Base-by-base conservation (phyloP, 2,329 filamentous ascomycete species). In the Tolypocladium capitatum region DNA sequence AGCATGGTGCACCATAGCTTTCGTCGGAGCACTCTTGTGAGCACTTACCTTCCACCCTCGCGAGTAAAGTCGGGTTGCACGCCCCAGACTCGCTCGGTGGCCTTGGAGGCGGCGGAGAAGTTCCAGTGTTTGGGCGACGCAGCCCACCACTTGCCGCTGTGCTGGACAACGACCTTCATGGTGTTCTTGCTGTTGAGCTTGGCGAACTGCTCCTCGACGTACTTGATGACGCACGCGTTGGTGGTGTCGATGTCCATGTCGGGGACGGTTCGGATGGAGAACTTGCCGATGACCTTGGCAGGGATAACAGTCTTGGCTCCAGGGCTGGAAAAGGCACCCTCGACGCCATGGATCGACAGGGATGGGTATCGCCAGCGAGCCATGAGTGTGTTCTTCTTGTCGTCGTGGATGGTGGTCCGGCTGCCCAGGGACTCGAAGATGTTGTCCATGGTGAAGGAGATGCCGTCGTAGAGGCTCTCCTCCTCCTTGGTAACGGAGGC, bases 301-400 rank as follows among this genome's bases (percentile, higher is more conserved):
- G 92, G 92, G 58, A 98, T 98, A 60, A 98, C 92, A 1, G 92
- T 98, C 79, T 98, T 98, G 49, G 90, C 92, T 43, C 92, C 92
- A 6, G 90, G 85, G 2, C 86, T 84, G 41, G 86, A 91, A 73
- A 94, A 98, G 46, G 89, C 92, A 50, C 92, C 92, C 70, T 98
- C 92, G 55, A 98, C 71, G 51, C 92, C 92, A 72, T 98, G 92
- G 38, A 98, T 74, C 24, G 90, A 96, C 48, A 98, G 77, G 13
- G 90, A 96, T 1, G 92, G 92, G 68, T 85, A 92, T 56, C 92
- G 80, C 92, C 94, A 98, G 60, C 92, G 84, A 46, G 83, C 88
- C 90, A 97, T 97, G 50, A 98, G 80, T 2, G 90, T 95, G 46
- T 76, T 71, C 70, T 96, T 91, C 72, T 96, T 96, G 66, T 90